Percentiles rank a stretch among this genome's conserved stretches.
Evolutionary conservation across 2,329 filamentous ascomycete species (phyloP).

Genomic region (Alternaria viburni): DNA sequence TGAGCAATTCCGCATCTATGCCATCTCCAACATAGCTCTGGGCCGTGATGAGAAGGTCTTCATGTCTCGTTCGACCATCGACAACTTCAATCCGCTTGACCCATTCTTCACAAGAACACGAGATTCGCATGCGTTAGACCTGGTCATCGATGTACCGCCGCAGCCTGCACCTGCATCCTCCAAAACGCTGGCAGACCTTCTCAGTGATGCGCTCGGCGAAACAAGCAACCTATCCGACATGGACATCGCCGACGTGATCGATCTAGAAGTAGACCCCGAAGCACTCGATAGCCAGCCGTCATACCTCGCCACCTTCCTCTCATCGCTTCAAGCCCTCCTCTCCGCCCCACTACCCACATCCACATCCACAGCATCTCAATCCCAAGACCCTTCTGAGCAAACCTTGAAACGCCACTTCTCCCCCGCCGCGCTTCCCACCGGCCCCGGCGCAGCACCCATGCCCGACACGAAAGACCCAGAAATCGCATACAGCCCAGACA

Average conservation of each 20-base stretch:
- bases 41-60: conserved; percentile 89
- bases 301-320: conserved; percentile 44
- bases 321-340: conserved; percentile 45
- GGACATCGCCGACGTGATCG: conserved; percentile 27
- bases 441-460: conserved; percentile 71
- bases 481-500: conserved; percentile 34
- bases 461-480: conserved; percentile 61
- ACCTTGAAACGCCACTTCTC: conserved; percentile 39
- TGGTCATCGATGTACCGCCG: conserved; percentile 66
- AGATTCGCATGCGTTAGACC: conserved; percentile 74
- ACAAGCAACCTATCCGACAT: conserved; percentile 32
- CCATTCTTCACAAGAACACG: conserved; percentile 82
- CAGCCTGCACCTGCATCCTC: conserved; percentile 25
- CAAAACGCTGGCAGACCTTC: conserved; percentile 25
- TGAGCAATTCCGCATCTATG: conserved; percentile 72
- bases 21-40: conserved; percentile 79
- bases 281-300: conserved; percentile 33
- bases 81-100: conserved; percentile 75
- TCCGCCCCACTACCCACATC: conserved; percentile 30
- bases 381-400: conserved; percentile 14
- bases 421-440: conserved; percentile 62
- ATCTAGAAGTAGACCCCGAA: conserved; percentile 35
- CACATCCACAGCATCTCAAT: conserved; percentile 9
- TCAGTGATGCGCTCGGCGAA: conserved; percentile 30
- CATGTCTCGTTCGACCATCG: conserved; percentile 72